phyloP scores from a whole-genome alignment of 2,329 filamentous ascomycete species.

The Colletotrichum sansevieriae region DNA sequence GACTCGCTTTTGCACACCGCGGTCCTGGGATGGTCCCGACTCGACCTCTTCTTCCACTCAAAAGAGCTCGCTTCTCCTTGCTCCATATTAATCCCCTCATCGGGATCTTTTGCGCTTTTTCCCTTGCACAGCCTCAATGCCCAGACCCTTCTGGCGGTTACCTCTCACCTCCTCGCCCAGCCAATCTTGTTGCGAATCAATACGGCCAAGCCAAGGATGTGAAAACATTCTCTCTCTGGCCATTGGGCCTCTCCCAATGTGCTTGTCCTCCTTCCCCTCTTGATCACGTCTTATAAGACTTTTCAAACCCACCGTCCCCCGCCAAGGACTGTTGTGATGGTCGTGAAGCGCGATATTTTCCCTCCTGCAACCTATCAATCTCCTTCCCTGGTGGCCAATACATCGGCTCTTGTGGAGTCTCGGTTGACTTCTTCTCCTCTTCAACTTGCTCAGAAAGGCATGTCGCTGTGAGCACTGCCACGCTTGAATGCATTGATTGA shows the following conservation, averaged over 20 bases:
- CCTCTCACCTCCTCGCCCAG: constrained; percentile 29
- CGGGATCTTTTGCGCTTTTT: constrained; percentile 38
- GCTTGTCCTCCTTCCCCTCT: constrained; percentile 38
- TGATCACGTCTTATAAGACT: constrained; percentile 21
- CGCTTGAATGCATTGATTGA: constrained; percentile 10
- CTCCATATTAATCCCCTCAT: constrained; percentile 40
- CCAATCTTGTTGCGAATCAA: constrained; percentile 36
- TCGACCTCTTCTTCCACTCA: constrained; percentile 23
- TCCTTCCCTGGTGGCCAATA: constrained; percentile 23
- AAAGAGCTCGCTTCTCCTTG: constrained; percentile 32
- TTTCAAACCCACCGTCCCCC: constrained; percentile 26
- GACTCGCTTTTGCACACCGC: constrained; percentile 18
- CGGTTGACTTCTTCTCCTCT: constrained; percentile 36
- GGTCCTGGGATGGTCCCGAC: constrained; percentile 36
- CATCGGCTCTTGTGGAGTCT: constrained; percentile 23
- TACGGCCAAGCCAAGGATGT: constrained; percentile 26
- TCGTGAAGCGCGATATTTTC: constrained; percentile 35
- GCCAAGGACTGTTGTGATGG: constrained; percentile 36
- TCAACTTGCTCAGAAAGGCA: constrained; percentile 40
- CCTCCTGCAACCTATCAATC: constrained; percentile 20
- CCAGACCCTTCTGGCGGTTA: constrained; percentile 36
- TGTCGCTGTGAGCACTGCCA: constrained; percentile 41
- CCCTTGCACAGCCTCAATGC: constrained; percentile 41
- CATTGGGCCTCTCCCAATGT: constrained; percentile 20
- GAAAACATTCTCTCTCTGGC: constrained; percentile 23